phyloP scores from a whole-genome alignment of 306 rosid genomes.

The Carpinus fangiana region DNA sequence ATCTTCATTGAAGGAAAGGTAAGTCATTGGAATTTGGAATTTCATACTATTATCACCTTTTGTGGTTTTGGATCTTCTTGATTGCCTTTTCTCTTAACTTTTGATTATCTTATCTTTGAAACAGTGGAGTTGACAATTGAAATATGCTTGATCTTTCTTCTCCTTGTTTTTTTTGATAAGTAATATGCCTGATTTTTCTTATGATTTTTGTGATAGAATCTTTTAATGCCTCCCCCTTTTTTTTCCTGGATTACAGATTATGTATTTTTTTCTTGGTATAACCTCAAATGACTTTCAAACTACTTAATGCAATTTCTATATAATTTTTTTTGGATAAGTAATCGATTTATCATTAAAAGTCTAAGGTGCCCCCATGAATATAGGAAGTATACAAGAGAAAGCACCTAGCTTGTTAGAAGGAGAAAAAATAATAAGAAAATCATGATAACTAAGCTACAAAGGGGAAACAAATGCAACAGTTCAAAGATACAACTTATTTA shows the following conservation, averaged over 20 bases:
- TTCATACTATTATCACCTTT: background rate
- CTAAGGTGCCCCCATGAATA: no score
- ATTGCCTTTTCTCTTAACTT: background rate
- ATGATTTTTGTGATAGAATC: background rate
- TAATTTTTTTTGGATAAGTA: no score
- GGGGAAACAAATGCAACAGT: no score
- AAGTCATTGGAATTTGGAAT: constrained; percentile 21
- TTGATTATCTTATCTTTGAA: background rate
- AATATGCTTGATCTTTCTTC: background rate
- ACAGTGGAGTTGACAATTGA: background rate
- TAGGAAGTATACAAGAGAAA: no score
- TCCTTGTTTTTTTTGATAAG: no score
- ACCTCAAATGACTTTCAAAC: background rate
- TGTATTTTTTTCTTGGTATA: background rate
- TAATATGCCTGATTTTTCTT: background rate
- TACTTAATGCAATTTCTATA: background rate
- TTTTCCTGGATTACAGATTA: background rate
- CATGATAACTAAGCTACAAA: no score
- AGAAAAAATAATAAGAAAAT: no score
- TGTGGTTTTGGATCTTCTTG: constrained; percentile 13
- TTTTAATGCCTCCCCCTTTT: background rate
- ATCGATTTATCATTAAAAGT: no score
- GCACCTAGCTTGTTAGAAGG: no score
- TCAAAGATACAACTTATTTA: no score
- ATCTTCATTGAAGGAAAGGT: constrained; percentile 91